Conservation (phyloP, 306 rosid genomes). For the Pterocarpus macrocarpus region DNA sequence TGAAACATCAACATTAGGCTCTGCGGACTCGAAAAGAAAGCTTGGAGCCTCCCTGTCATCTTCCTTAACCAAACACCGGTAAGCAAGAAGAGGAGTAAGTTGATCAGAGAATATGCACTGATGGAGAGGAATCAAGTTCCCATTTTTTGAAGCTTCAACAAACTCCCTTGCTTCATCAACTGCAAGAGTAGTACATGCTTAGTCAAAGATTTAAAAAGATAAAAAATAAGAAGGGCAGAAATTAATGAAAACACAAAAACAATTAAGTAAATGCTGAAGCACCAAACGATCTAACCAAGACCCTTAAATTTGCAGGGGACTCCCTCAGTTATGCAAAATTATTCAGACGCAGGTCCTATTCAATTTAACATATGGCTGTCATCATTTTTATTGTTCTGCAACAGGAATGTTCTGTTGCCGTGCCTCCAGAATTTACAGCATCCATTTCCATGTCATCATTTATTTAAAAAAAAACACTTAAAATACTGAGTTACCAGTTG, state of each 20-base stretch:
- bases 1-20: conserved; percentile 55
- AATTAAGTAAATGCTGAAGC: background rate
- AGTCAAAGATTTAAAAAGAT: background rate
- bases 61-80: conserved; percentile 73
- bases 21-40: conserved; percentile 87
- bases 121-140: conserved; percentile 73
- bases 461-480: conserved; percentile 3
- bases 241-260: conserved; percentile 1
- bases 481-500: no score
- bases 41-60: conserved; percentile 85
- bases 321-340: conserved; percentile 15
- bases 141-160: conserved; percentile 63
- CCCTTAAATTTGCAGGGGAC: background rate
- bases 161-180: conserved; percentile 59
- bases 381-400: background rate
- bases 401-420: background rate
- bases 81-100: conserved; percentile 82
- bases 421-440: conserved; percentile 3
- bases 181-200: conserved; percentile 29
- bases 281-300: conserved; percentile 7
- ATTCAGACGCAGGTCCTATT: conserved; percentile 1
- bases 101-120: conserved; percentile 81
- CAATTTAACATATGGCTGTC: background rate
- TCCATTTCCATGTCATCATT: conserved; percentile 27
- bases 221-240: background rate